A percentile compares a stretch with the other conserved stretches of the same genome.
These are phyloP conservation scores for Oryza glumipatula DNA, from an alignment of 176 grass and related monocot species.

Conservation along the genomic window DNA sequence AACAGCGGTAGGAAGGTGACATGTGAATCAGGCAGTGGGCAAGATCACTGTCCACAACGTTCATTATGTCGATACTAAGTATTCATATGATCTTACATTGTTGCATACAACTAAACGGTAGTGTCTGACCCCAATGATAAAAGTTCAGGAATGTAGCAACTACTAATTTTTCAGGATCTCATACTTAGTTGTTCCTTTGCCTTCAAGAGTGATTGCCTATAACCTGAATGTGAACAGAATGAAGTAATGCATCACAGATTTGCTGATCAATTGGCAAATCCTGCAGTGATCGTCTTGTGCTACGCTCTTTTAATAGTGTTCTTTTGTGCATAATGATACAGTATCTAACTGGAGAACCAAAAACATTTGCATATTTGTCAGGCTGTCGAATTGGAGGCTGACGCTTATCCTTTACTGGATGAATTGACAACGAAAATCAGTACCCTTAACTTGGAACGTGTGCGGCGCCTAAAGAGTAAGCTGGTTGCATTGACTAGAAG, in stretches of 20 bases:
- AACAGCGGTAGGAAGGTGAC: not conserved
- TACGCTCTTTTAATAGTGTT: not conserved
- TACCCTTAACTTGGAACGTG: constrained; percentile 85
- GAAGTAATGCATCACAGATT: constrained; percentile 9
- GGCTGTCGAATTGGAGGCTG: constrained; percentile 85
- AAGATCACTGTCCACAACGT: not conserved
- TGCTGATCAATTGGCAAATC: not conserved
- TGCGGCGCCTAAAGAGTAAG: constrained; percentile 81
- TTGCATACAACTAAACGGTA: not conserved
- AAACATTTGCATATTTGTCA: constrained; percentile 44
- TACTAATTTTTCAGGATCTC: not conserved
- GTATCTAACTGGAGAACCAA: constrained; percentile 16
- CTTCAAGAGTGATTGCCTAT: not conserved
- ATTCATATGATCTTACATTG: not conserved
- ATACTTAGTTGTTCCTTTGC: not conserved
- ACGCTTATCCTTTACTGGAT: constrained; percentile 90
- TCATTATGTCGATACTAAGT: not conserved
- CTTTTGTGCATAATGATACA: constrained; percentile 25
- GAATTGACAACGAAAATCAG: constrained; percentile 83
- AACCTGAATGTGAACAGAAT: constrained; percentile 9
- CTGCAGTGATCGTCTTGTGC: not conserved
- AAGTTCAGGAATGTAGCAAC: not conserved
- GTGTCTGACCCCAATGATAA: not conserved
- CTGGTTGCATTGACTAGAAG: constrained; percentile 87
- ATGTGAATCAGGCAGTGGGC: constrained; percentile 3